Evolutionary conservation across 148 eudicot species (phyloP).

Genomic region (Chenopodium quinoa): DNA sequence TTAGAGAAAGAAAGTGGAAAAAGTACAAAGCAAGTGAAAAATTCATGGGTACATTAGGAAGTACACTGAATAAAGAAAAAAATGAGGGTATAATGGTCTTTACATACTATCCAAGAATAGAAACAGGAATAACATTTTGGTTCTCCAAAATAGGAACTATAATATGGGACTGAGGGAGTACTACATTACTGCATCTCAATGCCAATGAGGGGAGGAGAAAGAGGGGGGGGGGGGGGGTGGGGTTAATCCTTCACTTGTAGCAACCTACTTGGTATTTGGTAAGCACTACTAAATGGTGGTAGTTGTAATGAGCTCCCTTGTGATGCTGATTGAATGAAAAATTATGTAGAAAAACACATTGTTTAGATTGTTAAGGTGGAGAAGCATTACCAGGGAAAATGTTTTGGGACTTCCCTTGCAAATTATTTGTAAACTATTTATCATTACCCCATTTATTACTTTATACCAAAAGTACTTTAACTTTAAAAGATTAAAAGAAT

Average conservation of each 20-base stretch:
- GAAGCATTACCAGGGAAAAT: background rate
- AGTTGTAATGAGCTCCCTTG: background rate
- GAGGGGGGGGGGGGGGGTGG: background rate
- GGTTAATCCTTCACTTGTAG: too few species aligned
- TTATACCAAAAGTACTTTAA: too few species aligned
- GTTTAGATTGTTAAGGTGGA: background rate
- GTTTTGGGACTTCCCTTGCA: background rate
- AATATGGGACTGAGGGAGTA: too few species aligned
- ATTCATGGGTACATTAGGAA: too few species aligned
- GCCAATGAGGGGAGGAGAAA: background rate
- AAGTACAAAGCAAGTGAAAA: too few species aligned
- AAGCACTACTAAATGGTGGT: background rate
- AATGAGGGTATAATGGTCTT: too few species aligned
- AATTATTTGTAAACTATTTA: background rate
- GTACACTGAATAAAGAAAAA: too few species aligned
- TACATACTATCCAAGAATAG: too few species aligned
- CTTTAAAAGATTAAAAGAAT: too few species aligned
- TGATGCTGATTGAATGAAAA: background rate
- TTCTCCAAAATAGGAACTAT: too few species aligned
- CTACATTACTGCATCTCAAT: conserved; percentile 1
- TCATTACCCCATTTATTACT: background rate
- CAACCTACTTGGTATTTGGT: background rate
- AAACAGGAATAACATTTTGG: too few species aligned
- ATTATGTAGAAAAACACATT: background rate
- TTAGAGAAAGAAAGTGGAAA: too few species aligned